A percentile compares a stretch with the other conserved stretches of the same genome.
Evolutionary conservation across 495 filamentous ascomycete genomes (phyloP).

Genomic region (Polyplosphaeria fusca): DNA sequence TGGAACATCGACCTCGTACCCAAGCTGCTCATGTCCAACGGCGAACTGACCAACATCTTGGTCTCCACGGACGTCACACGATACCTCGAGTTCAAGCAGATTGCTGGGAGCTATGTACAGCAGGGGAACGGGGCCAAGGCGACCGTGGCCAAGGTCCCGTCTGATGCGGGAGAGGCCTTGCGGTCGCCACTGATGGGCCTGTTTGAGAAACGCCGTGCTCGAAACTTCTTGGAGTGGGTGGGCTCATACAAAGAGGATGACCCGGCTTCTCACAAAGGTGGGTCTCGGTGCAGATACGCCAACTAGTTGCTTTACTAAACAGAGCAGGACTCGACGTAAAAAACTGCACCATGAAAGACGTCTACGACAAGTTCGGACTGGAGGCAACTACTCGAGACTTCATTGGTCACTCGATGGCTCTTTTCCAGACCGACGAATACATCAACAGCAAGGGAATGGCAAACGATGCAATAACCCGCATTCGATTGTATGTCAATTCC

Average conservation of each 20-base stretch:
- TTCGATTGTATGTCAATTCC: conserved; percentile 94
- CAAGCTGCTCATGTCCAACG: conserved; percentile 97
- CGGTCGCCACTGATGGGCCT: conserved; percentile 92
- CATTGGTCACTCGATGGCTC: conserved; percentile 95
- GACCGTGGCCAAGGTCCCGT: conserved; percentile 94
- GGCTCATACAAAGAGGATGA: conserved; percentile 84
- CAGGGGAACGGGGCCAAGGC: conserved; percentile 75
- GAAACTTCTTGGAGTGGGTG: conserved; percentile 96
- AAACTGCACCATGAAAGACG: conserved; percentile 85
- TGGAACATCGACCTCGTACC: conserved; percentile 99
- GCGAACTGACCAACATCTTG: conserved; percentile 96
- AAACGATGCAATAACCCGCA: conserved; percentile 83
- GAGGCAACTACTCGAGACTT: conserved; percentile 93
- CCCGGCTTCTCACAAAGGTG: conserved; percentile 81
- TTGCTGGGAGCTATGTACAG: conserved; percentile 96
- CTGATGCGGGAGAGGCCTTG: conserved; percentile 86
- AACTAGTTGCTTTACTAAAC: conserved; percentile 13
- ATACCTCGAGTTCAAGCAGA: conserved; percentile 98
- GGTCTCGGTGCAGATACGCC: conserved; percentile 19
- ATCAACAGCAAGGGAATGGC: conserved; percentile 69
- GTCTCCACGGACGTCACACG: conserved; percentile 94
- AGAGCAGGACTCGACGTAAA: conserved; percentile 71
- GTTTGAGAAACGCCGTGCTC: conserved; percentile 95
- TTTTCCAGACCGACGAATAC: conserved; percentile 87
- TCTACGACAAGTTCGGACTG: conserved; percentile 95